phyloP scores from a whole-genome alignment of 176 grass and related monocot species.

The Puccinellia tenuiflora region DNA sequence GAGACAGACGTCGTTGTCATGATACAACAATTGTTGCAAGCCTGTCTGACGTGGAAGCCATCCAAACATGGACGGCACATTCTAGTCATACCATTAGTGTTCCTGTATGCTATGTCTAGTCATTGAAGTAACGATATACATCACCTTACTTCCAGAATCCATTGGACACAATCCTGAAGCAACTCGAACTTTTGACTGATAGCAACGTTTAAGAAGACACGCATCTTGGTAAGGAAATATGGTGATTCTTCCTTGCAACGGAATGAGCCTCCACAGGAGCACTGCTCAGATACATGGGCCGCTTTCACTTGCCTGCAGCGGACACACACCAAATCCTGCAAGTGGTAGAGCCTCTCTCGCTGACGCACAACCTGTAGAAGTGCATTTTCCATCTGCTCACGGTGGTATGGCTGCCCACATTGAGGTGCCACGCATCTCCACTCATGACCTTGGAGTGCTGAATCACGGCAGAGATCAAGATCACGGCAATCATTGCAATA shows the following conservation, averaged over 20 bases:
- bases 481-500: conserved; percentile 95
- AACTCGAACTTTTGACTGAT: conserved; percentile 58
- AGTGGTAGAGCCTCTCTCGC: conserved; percentile 89
- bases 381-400: conserved; percentile 73
- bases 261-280: conserved; percentile 79
- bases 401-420: conserved; percentile 79
- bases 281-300: conserved; percentile 73
- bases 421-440: conserved; percentile 53
- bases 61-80: background rate
- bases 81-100: background rate
- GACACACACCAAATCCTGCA: conserved; percentile 82
- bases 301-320: conserved; percentile 91
- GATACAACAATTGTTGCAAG: background rate
- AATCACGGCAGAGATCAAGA: conserved; percentile 75
- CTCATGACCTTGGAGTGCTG: conserved; percentile 44
- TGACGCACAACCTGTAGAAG: conserved; percentile 84
- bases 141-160: conserved; percentile 67
- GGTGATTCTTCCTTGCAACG: conserved; percentile 56
- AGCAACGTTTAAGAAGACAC: conserved; percentile 53
- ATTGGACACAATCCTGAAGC: conserved; percentile 59
- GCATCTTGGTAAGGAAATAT: conserved; percentile 72
- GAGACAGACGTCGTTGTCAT: background rate
- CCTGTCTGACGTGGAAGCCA: background rate
- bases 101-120: conserved; percentile 2
- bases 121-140: background rate